Evolutionary conservation across 2,329 filamentous ascomycete genomes (phyloP).

Genomic region (Botrytis byssoidea): DNA sequence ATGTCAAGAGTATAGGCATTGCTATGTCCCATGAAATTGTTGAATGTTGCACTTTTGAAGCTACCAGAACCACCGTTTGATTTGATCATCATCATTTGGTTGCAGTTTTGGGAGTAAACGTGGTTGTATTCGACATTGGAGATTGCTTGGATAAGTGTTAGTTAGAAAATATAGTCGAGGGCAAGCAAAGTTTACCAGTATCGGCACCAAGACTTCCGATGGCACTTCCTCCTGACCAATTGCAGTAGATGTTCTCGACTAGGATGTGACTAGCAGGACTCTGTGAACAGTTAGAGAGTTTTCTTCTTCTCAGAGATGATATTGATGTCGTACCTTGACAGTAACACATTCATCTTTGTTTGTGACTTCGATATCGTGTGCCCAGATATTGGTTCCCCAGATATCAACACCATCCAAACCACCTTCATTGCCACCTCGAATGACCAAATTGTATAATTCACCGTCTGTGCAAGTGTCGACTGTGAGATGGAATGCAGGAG

Average conservation of each 20-base stretch:
- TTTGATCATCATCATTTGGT: constrained; percentile 64
- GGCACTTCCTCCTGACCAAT: constrained; percentile 58
- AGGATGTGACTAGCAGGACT: constrained; percentile 57
- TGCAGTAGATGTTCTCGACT: constrained; percentile 61
- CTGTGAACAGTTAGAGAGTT: constrained; percentile 26
- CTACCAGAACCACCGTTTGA: constrained; percentile 55
- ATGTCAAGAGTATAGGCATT: constrained; percentile 59
- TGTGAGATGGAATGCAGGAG: constrained; percentile 43
- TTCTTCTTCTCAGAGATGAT: background rate
- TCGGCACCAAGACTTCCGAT: constrained; percentile 54
- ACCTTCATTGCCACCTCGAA: constrained; percentile 51
- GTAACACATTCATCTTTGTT: constrained; percentile 63
- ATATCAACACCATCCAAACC: constrained; percentile 58
- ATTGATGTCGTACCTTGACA: constrained; percentile 43
- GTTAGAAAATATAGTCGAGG: background rate
- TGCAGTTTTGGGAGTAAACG: constrained; percentile 56
- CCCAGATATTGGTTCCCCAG: constrained; percentile 53
- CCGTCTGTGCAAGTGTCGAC: constrained; percentile 52
- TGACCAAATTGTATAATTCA: constrained; percentile 55
- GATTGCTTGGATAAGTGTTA: constrained; percentile 41
- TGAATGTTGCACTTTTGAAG: constrained; percentile 49
- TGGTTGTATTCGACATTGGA: constrained; percentile 55
- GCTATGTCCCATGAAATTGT: constrained; percentile 58
- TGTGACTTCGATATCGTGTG: constrained; percentile 60
- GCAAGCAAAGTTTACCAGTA: constrained; percentile 35